Conservation (phyloP, 2,329 filamentous ascomycete species). For the Neoarthrinium moseri region DNA sequence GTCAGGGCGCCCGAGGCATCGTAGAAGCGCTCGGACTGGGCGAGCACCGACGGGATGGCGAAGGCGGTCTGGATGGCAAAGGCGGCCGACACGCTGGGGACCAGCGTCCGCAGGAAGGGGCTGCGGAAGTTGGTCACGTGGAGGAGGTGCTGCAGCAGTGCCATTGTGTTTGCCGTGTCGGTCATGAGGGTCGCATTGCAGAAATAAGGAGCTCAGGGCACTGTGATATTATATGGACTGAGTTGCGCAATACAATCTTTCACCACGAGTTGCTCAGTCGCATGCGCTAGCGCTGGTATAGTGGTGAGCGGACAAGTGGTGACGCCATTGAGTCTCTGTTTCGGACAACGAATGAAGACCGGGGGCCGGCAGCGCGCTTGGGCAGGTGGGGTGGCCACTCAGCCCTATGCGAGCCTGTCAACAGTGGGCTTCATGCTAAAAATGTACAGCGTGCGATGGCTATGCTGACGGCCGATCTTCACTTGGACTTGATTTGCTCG, state of each 20-base stretch:
- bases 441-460: no score
- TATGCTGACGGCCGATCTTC: no score
- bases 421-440: no score
- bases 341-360: conserved; percentile 1
- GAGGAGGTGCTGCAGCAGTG: conserved; percentile 47
- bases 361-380: background rate
- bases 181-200: background rate
- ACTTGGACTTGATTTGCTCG: no score
- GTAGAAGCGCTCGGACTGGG: conserved; percentile 65
- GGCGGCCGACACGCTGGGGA: conserved; percentile 61
- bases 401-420: background rate
- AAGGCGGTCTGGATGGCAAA: conserved; percentile 63
- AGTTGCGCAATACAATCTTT: background rate
- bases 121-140: conserved; percentile 59
- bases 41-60: conserved; percentile 59
- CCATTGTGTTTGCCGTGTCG: conserved; percentile 25
- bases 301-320: background rate
- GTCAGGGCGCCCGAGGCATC: conserved; percentile 67
- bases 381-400: background rate
- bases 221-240: background rate
- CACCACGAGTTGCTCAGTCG: background rate
- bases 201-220: background rate
- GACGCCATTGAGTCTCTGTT: conserved; percentile 1
- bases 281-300: no score
- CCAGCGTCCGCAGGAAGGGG: conserved; percentile 60